Evolutionary conservation across 495 filamentous ascomycete genomes (phyloP), one percentile per base, ranked within the genome.

Genomic region (Talaromyces wortmannii): DNA sequence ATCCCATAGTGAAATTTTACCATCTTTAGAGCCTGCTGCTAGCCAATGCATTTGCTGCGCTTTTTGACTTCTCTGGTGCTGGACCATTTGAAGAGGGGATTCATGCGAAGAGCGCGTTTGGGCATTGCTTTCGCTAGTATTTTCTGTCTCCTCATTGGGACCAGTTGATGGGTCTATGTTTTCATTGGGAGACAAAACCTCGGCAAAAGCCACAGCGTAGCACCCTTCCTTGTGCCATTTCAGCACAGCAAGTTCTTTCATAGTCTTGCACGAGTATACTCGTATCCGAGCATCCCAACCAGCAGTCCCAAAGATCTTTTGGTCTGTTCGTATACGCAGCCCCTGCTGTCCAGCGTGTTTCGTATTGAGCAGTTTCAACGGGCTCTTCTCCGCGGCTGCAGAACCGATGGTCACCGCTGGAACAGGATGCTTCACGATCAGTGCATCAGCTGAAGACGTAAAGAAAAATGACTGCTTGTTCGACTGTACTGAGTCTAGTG

Each of bases 1-100:
- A 75, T 94, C 91, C 94, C 94, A 98, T 69, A 98, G 76, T 63
- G 89, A 92, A 54, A 97, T 86, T 63, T 94, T 97, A 31, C 92
- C 95, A 71, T 98, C 94, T 67, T 97, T 98, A 53, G 88, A 87
- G 4, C 95, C 94, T 5, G 83, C 90, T 7, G 86, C 94, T 48
- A 97, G 64, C 94, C 94, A 97, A 67, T 97, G 94, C 36, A 83
- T 86, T 32, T 70, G 70, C 63, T 79, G 83, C 18, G 87, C 84
- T 62, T 83, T 86, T 40, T 75, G 70, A 4, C 83, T 78, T 54
- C 91, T 72, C 60, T 82, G 80, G 47, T 84, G 77, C 52, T 85
- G 83, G 7, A 92, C 80, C 4, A 63, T 58, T 29, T 71, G 65
- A 6, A 76, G 66, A n/a, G 72, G 74, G 33, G 53, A 59, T 4